Evolutionary conservation across 2,329 filamentous ascomycete genomes (phyloP).

Genomic region (Aspergillus aculeatus): DNA sequence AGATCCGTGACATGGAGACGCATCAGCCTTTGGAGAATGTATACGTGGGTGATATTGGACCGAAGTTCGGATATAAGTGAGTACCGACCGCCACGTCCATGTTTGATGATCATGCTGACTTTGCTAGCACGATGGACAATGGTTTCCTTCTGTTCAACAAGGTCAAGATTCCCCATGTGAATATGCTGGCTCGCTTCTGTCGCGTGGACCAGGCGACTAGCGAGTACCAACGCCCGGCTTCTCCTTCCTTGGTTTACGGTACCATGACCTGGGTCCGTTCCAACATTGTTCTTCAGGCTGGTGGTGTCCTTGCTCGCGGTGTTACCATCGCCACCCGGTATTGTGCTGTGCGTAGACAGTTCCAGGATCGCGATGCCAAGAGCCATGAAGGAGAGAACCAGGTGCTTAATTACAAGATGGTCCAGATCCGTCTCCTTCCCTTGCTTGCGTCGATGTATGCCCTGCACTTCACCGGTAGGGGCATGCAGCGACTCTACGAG

Average conservation of each 20-base stretch:
- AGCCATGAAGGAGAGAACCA: slow-evolving; percentile 65
- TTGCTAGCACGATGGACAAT: slow-evolving; percentile 69
- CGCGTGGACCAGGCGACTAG: slow-evolving; percentile 65
- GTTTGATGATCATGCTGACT: slow-evolving; percentile 2
- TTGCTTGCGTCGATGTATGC: slow-evolving; percentile 72
- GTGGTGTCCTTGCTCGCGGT: slow-evolving; percentile 68
- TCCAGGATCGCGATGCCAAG: slow-evolving; percentile 69
- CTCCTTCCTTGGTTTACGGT: slow-evolving; percentile 69
- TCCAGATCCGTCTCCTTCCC: slow-evolving; percentile 70
- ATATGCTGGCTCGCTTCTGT: slow-evolving; percentile 72
- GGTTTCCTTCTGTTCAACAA: slow-evolving; percentile 76
- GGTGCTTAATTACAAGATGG: slow-evolving; percentile 79
- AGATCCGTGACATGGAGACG: slow-evolving; percentile 68
- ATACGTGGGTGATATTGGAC: slow-evolving; percentile 76
- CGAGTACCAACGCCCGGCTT: slow-evolving; percentile 66
- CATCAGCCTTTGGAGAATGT: slow-evolving; percentile 68
- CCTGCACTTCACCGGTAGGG: slow-evolving; percentile 74
- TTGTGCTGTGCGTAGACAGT: slow-evolving; percentile 71
- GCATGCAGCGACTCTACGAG: slow-evolving; percentile 72
- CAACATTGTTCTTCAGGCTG: slow-evolving; percentile 71
- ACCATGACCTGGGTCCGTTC: slow-evolving; percentile 74
- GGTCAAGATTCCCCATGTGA: slow-evolving; percentile 70
- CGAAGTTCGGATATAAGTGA: slow-evolving; percentile 72
- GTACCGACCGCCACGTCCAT: slow-evolving; percentile 11
- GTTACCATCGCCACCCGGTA: slow-evolving; percentile 77